Conservation (phyloP, 331 rosid genomes). For the Rosa hybrid region DNA sequence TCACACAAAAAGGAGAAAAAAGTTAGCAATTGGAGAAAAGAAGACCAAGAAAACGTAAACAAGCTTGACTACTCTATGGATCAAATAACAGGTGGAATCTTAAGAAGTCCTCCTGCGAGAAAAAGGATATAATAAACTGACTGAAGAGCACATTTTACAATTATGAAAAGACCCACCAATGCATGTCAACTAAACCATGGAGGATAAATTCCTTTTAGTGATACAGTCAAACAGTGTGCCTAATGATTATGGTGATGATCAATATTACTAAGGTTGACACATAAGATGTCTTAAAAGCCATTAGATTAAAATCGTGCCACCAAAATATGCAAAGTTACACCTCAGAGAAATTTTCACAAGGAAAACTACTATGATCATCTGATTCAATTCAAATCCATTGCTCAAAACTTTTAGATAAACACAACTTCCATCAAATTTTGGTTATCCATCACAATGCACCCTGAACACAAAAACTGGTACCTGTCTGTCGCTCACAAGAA, state of each 20-base stretch:
- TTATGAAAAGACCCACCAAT: not conserved
- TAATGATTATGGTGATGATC: not conserved
- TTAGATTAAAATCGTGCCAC: not conserved
- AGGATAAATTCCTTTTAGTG: not conserved
- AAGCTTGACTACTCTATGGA: no score
- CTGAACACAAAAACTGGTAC: slow-evolving; percentile 24
- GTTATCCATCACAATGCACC: not conserved
- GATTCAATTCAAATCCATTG: not conserved
- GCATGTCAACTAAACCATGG: not conserved
- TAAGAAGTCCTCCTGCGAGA: not conserved
- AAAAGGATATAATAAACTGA: not conserved
- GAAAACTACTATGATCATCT: not conserved
- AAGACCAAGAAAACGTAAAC: no score
- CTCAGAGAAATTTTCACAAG: not conserved
- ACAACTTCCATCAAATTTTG: not conserved
- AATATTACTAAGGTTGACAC: not conserved
- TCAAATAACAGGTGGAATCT: not conserved
- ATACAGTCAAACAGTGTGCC: not conserved
- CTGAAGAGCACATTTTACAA: not conserved
- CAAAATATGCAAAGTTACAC: not conserved
- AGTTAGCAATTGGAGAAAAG: no score
- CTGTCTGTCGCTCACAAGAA: slow-evolving; percentile 95
- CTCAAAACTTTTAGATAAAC: not conserved
- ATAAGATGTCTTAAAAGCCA: not conserved
- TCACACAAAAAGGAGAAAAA: no score